These are phyloP conservation scores for Hypsizygus ulmarius DNA, from an alignment of 1,284 basidiomycete genomes.

Conservation along the genomic window DNA sequence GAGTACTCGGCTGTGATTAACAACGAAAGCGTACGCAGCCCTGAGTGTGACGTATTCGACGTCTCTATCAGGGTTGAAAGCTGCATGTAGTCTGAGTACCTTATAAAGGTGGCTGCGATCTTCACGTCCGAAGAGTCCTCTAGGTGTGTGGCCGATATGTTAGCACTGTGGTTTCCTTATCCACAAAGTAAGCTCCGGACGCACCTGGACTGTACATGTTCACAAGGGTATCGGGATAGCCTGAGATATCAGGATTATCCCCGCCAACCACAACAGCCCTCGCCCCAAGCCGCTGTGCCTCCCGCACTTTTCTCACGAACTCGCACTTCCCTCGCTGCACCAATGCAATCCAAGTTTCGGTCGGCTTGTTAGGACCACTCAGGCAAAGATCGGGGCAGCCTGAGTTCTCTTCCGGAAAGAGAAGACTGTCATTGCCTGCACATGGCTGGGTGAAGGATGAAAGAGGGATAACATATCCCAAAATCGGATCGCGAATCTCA, in stretches of 20 bases:
- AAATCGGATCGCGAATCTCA: slow-evolving; percentile 64
- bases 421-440: slow-evolving; percentile 26
- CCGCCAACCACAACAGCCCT: slow-evolving; percentile 88
- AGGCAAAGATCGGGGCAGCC: slow-evolving; percentile 69
- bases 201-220: slow-evolving; percentile 88
- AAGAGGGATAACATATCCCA: slow-evolving; percentile 77
- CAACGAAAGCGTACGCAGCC: slow-evolving; percentile 69
- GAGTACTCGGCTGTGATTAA: slow-evolving; percentile 75
- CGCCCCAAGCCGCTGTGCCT: slow-evolving; percentile 83
- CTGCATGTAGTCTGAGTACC: slow-evolving; percentile 63
- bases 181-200: slow-evolving; percentile 20
- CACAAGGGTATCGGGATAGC: slow-evolving; percentile 74
- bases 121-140: slow-evolving; percentile 72
- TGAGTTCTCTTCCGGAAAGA: slow-evolving; percentile 37
- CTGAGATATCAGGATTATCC: slow-evolving; percentile 59
- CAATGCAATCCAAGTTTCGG: slow-evolving; percentile 80
- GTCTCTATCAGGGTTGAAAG: slow-evolving; percentile 57
- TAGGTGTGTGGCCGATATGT: slow-evolving; percentile 28
- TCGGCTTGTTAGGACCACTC: slow-evolving; percentile 47
- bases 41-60: slow-evolving; percentile 75
- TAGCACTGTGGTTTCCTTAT: neutral
- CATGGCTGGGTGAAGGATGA: slow-evolving; percentile 67
- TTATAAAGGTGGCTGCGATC: slow-evolving; percentile 74
- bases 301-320: slow-evolving; percentile 83
- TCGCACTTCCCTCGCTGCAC: slow-evolving; percentile 85